Percentiles rank a stretch among this genome's conserved stretches.
Conservation (phyloP, 2,329 filamentous ascomycete species). For the Paraphoma chrysanthemicola region DNA sequence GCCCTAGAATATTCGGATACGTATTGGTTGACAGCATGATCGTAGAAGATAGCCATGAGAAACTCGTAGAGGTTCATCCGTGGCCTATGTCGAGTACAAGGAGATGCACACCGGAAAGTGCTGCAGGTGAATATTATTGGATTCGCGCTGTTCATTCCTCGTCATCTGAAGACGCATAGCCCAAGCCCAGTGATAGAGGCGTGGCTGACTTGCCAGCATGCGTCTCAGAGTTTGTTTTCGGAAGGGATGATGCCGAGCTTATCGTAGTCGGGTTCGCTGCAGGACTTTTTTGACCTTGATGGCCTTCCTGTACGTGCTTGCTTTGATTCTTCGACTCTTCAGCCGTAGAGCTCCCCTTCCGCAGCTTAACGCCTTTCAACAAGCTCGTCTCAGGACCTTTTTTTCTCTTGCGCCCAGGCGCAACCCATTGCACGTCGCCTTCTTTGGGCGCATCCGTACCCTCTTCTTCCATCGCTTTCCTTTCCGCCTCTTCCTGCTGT, state of each 20-base stretch:
- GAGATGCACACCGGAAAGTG: not conserved
- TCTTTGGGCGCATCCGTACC: constrained; percentile 44
- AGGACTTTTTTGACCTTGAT: not conserved
- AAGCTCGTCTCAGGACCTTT: constrained; percentile 49
- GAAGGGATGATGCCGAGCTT: not conserved
- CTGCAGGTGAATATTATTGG: not conserved
- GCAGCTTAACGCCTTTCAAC: constrained; percentile 54
- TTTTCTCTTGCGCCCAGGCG: constrained; percentile 60
- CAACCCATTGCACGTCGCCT: constrained; percentile 58
- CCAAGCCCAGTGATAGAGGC: constrained; percentile 44
- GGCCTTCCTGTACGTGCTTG: not conserved
- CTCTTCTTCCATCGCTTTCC: constrained; percentile 51
- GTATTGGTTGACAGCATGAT: too few relatives aligned
- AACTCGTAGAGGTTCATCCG: not conserved
- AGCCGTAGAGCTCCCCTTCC: constrained; percentile 41
- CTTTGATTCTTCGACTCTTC: constrained; percentile 15
- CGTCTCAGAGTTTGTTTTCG: constrained; percentile 3
- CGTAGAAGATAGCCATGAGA: too few relatives aligned
- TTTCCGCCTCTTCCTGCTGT: constrained; percentile 66
- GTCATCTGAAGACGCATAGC: constrained; percentile 54
- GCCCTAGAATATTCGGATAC: too few relatives aligned
- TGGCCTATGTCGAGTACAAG: not conserved
- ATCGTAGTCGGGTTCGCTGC: not conserved
- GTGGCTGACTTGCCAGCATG: constrained; percentile 23
- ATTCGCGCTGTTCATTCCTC: constrained; percentile 35